Evolutionary conservation across 1,284 basidiomycete genomes (phyloP), one percentile per base, ranked within the genome.

Genomic region (Sanghuangporus sanghuang): DNA sequence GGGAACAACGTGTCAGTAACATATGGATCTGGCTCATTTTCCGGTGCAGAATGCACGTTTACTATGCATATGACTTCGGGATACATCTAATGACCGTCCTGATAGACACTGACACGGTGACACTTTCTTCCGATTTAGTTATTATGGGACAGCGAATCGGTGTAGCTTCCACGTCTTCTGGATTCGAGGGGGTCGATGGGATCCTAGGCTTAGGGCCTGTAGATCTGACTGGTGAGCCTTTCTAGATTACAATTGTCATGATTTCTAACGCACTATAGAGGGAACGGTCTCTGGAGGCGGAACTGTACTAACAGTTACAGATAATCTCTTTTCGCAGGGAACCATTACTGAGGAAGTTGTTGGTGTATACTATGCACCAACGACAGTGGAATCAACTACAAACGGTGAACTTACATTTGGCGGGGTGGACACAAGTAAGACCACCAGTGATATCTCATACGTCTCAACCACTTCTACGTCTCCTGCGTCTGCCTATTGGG

Each of bases 101-200:
- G 14, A 42, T 21, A 63, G 62, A 59, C 46, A 52, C 32, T 38
- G 75, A 75, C 58, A 70, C 66, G 0, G 70, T 76, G 11, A 69
- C 71, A 16, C 59, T 73, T 35, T 67, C 67, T 6, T 21, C 56
- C 53, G 67, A 57, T 8, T 66, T 72, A 8, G 64, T 69, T 52
- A 76, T 72, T 62, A 72, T 74, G 52, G 70, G 73, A 9, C 79
- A 81, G 65, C 75, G 73, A 4, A 77, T 81, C 32, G 79, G 79
- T 35, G 79, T 78, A 16, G 75, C 78, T 23, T 71, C 71, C 5
- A 64, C 59, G 8, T 66, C 75, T 2, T 63, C 70, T 62, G 79
- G 77, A 16, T 79, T 80, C 64, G 58, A 66, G 27, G 75, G 62
- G 40, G 71, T 75, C 14, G 79, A 81, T 64, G 79, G 79, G 3